Conservation (phyloP, 2,329 filamentous ascomycete species). For the Penicillium concentricum region DNA sequence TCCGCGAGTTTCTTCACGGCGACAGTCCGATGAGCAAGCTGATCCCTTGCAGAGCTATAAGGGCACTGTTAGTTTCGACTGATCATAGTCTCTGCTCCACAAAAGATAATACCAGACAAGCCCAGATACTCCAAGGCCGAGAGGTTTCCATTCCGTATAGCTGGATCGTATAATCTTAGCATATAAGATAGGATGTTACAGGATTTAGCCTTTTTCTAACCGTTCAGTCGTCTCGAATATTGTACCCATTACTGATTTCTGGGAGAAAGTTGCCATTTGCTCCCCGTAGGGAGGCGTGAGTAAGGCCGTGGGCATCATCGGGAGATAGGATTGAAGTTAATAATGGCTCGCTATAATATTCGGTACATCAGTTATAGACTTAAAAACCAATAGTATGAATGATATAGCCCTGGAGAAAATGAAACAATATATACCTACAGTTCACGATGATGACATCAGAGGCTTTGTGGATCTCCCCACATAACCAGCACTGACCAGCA, state of each 20-base stretch:
- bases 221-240: conserved; percentile 99
- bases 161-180: conserved; percentile 47
- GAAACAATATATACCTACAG: not conserved
- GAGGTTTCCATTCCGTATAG: conserved; percentile 94
- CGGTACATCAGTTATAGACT: not conserved
- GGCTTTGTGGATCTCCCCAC: conserved; percentile 3
- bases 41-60: conserved; percentile 86
- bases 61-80: conserved; percentile 1
- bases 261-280: conserved; percentile 95
- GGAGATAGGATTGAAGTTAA: not conserved
- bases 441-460: conserved; percentile 4
- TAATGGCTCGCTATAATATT: conserved; percentile 1
- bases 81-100: conserved; percentile 4
- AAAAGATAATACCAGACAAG: conserved; percentile 77
- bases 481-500: not conserved
- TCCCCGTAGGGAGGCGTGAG: conserved; percentile 10
- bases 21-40: conserved; percentile 92
- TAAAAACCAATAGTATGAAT: no score
- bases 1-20: conserved; percentile 99
- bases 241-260: conserved; percentile 97
- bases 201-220: conserved; percentile 49
- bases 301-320: not conserved
- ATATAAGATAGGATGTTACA: not conserved
- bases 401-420: not conserved
- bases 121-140: conserved; percentile 98